Evolutionary conservation across 2,329 filamentous ascomycete genomes (phyloP).

Genomic region (Thielaviopsis populi): DNA sequence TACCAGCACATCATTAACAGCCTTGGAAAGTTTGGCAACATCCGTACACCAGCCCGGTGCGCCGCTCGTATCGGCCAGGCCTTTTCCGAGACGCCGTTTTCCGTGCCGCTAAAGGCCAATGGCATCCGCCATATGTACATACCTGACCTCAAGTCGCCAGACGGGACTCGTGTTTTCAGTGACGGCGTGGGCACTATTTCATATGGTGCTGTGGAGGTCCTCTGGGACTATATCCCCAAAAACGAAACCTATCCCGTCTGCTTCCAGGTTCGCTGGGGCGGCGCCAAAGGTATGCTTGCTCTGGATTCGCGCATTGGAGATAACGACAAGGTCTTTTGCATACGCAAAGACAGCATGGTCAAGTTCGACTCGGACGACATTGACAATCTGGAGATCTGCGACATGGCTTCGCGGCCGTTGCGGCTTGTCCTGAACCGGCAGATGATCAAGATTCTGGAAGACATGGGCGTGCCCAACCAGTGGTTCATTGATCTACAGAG

Average conservation of each 20-base stretch:
- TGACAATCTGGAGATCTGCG: conserved; percentile 55
- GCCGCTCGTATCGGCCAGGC: conserved; percentile 49
- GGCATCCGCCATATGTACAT: conserved; percentile 26
- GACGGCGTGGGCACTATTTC: conserved; percentile 71
- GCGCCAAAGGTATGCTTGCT: conserved; percentile 65
- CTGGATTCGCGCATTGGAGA: conserved; percentile 48
- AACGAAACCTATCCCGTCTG: conserved; percentile 41
- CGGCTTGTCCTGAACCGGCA: conserved; percentile 61
- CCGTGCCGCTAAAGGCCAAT: conserved; percentile 34
- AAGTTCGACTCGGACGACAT: conserved; percentile 51
- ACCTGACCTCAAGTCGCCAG: conserved; percentile 35
- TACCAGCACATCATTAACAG: conserved; percentile 31
- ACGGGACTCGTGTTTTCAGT: conserved; percentile 48
- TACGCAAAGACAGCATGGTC: conserved; percentile 58
- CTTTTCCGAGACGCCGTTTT: conserved; percentile 59
- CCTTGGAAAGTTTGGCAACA: conserved; percentile 37
- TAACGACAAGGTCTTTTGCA: conserved; percentile 38
- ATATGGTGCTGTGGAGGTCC: conserved; percentile 37
- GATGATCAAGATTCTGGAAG: conserved; percentile 75
- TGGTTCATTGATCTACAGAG: conserved; percentile 53
- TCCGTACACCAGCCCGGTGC: conserved; percentile 39
- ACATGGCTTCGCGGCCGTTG: conserved; percentile 50
- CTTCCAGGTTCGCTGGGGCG: conserved; percentile 60
- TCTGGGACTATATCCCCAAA: conserved; percentile 41
- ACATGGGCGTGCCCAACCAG: conserved; percentile 43